Evolutionary conservation across 2,329 filamentous ascomycete genomes (phyloP), one percentile per base, ranked within the genome.

Genomic region (Arthrobotrys conoides): DNA sequence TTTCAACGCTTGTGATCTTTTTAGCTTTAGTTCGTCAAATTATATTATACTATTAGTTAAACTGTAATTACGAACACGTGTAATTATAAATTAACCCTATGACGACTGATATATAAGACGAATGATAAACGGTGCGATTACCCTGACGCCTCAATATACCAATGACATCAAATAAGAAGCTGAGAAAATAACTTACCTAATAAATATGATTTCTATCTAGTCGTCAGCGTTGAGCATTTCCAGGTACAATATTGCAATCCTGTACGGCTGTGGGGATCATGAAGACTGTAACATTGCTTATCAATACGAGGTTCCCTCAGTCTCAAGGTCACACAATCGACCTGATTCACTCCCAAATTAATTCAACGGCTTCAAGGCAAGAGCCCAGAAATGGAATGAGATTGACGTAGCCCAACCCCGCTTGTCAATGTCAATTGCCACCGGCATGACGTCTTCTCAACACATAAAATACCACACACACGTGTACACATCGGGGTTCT

Each of bases 401-500:
- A 67, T 41, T 67, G 63, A 66, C 64, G 64, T 67, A 38, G 64
- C 20, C 27, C 22, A 12, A 65, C 61, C 61, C 22, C 61, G 61
- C 41, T 48, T 38, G 27, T 30, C 27, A 30, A 30, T 30, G 6
- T 3, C 3, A 51, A 24, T 51, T 24, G 48, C 30, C 65, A 53
- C 65, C 48, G 18, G 20, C 9, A 68, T 68, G 65, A 68, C 65
- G 65, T 68, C 36, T 30, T 18, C 48, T 10, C 65, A 68, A 68
- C 65, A 68, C 64, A 53, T 10, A 51, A 65, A 65, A 48, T 65
- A 49, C 61, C 61, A 65, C 61, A 49, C 10, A 14, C 14, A 16
- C 16, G 18, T 20, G 53, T 59, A 59, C 53, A 22, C 14, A n/a
- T n/a, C 53, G 30, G 51, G 10, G 30, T 38, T 22, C 16, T 38